Conservation (phyloP, 257 asterid species). For the Paulownia fortunei region DNA sequence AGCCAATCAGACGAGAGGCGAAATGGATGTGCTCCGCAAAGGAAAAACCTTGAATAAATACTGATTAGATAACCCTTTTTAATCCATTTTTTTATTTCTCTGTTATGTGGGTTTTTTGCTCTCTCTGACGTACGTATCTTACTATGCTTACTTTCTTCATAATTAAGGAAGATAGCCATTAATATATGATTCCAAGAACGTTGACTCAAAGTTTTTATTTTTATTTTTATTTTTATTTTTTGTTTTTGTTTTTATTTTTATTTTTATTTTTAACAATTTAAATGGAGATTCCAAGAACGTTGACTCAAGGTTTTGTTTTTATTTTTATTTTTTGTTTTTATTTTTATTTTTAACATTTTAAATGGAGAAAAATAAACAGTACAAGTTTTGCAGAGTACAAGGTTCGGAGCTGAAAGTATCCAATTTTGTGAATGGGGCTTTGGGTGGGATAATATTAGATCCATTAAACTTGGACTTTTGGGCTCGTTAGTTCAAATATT, state of each 20-base stretch:
- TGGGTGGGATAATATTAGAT: not conserved
- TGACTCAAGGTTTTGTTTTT: too few species aligned
- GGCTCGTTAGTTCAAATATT: not conserved
- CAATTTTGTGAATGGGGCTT: not conserved
- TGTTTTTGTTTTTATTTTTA: too few species aligned
- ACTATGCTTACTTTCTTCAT: slow-evolving; percentile 31
- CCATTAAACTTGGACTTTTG: not conserved
- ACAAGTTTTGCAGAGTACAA: not conserved
- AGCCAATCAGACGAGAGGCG: not conserved
- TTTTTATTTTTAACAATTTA: too few species aligned
- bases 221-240: not conserved
- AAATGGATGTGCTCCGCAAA: slow-evolving; percentile 14
- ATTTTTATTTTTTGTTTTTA: too few species aligned
- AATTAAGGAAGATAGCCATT: slow-evolving; percentile 25
- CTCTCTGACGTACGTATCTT: slow-evolving; percentile 18
- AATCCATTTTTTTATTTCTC: not conserved
- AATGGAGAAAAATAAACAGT: not conserved
- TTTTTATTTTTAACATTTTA: too few species aligned
- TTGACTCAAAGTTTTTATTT: not conserved
- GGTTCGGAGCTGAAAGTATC: not conserved
- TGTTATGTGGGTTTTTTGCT: slow-evolving; percentile 12
- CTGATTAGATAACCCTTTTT: not conserved
- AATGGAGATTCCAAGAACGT: too few species aligned
- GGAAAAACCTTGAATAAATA: slow-evolving; percentile 30
- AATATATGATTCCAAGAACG: slow-evolving; percentile 25